Evolutionary conservation across 225 moss, liverwort and hornwort genomes (phyloP).

Genomic region (Polytrichum formosum): DNA sequence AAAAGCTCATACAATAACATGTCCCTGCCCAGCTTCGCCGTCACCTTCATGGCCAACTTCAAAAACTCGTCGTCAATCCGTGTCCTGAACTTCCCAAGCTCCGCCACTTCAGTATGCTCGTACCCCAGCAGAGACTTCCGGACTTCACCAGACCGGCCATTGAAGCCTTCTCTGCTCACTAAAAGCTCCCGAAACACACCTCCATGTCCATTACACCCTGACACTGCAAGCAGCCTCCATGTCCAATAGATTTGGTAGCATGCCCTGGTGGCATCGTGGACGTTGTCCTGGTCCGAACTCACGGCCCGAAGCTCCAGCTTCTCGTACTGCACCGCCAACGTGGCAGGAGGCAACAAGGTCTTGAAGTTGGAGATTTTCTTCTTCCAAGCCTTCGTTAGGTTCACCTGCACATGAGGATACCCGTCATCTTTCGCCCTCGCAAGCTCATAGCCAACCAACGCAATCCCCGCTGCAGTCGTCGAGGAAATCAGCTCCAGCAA

Average conservation of each 20-base stretch:
- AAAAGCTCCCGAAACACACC: constrained; percentile 27
- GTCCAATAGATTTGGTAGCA: constrained; percentile 22
- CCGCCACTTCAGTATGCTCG: constrained; percentile 5
- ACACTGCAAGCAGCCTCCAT: constrained; percentile 26
- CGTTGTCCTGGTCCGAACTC: constrained; percentile 2
- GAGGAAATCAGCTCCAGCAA: constrained; percentile 21
- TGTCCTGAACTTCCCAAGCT: constrained; percentile 8
- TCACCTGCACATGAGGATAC: constrained; percentile 26
- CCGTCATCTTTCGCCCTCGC: constrained; percentile 15
- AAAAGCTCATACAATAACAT: constrained; percentile 19
- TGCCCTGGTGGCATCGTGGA: constrained; percentile 23
- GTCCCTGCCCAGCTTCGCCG: constrained; percentile 30
- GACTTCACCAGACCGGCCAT: neutral
- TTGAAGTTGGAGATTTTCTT: constrained; percentile 10
- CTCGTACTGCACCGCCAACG: neutral
- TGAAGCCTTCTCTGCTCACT: constrained; percentile 17
- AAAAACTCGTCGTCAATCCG: constrained; percentile 15
- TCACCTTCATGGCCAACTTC: constrained; percentile 23
- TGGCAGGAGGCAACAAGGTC: constrained; percentile 15
- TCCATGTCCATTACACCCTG: constrained; percentile 25
- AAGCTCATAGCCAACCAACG: constrained; percentile 32
- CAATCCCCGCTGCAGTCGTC: constrained; percentile 8
- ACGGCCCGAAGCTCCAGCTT: constrained; percentile 14
- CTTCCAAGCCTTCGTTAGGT: constrained; percentile 20
- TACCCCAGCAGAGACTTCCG: neutral